Conservation (phyloP, 148 eudicot genomes). For the Cornus suecica region DNA sequence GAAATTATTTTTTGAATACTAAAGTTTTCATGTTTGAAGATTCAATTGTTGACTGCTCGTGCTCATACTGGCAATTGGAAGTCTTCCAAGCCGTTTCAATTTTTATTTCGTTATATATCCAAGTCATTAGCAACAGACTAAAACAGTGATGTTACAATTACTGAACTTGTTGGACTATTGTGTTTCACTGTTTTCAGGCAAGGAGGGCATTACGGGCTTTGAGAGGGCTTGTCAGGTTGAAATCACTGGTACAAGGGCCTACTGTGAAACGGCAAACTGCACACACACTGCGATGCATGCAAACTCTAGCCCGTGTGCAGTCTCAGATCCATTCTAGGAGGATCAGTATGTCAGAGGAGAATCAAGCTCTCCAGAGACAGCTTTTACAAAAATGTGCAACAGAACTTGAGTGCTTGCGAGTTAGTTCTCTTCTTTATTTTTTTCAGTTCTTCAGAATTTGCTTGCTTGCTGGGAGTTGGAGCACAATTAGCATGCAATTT, state of each 20-base stretch:
- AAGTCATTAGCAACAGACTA: not conserved
- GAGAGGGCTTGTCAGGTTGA: conserved; percentile 74
- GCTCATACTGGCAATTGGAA: not conserved
- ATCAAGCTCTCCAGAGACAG: conserved; percentile 65
- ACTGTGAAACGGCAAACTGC: conserved; percentile 65
- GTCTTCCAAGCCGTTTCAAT: not conserved
- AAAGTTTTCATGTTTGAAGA: not conserved
- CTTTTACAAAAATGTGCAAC: conserved; percentile 69
- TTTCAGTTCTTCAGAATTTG: not conserved
- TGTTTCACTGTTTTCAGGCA: conserved; percentile 41
- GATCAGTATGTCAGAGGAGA: conserved; percentile 74
- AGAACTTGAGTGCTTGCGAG: conserved; percentile 61
- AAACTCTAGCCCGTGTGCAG: conserved; percentile 77
- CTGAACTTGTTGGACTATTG: not conserved
- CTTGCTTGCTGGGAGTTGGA: not conserved
- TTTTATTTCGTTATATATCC: not conserved
- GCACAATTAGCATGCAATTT: not conserved
- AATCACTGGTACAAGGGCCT: conserved; percentile 59
- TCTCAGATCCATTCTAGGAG: conserved; percentile 70
- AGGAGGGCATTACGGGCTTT: conserved; percentile 67
- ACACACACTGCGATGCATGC: conserved; percentile 78
- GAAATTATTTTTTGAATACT: not conserved
- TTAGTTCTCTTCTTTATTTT: conserved; percentile 19
- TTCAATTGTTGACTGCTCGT: not conserved
- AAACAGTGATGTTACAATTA: not conserved